Conservation (phyloP, 768 basidiomycete species). For the Tylopilus sp. region DNA sequence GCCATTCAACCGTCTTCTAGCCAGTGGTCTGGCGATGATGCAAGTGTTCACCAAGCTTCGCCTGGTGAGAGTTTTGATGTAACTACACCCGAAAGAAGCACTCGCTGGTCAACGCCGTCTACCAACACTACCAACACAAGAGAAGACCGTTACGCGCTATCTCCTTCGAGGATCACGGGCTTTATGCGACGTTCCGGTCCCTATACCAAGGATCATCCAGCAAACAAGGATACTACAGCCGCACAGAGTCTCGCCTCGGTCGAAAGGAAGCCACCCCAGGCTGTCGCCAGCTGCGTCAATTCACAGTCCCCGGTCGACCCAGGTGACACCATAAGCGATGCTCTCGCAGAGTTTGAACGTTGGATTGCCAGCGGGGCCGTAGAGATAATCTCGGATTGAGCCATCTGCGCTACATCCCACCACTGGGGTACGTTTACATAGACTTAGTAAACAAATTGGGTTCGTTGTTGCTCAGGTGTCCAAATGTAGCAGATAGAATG, state of each 20-base stretch:
- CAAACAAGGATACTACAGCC: not conserved
- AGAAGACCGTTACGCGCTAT: constrained; percentile 11
- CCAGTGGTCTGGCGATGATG: constrained; percentile 9
- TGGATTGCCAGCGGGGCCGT: constrained; percentile 69
- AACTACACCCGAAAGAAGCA: not conserved
- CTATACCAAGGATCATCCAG: not conserved
- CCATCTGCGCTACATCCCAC: not conserved
- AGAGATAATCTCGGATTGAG: constrained; percentile 39
- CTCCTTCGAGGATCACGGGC: constrained; percentile 24
- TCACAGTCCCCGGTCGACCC: not conserved
- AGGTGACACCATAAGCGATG: constrained; percentile 34
- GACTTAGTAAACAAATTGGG: not conserved
- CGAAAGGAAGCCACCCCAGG: not conserved
- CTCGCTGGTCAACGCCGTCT: not conserved
- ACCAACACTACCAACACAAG: too few species aligned
- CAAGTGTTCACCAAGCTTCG: not conserved
- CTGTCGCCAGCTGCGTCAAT: not conserved
- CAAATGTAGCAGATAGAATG: not conserved
- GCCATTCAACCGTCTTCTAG: constrained; percentile 2
- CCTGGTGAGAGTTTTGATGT: not conserved
- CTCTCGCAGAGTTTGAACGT: constrained; percentile 62
- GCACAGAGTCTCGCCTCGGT: not conserved
- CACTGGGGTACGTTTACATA: not conserved
- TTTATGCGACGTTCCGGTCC: constrained; percentile 14
- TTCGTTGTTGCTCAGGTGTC: not conserved